Evolutionary conservation across 2,329 filamentous ascomycete genomes (phyloP).

Genomic region (Clonostachys rosea): DNA sequence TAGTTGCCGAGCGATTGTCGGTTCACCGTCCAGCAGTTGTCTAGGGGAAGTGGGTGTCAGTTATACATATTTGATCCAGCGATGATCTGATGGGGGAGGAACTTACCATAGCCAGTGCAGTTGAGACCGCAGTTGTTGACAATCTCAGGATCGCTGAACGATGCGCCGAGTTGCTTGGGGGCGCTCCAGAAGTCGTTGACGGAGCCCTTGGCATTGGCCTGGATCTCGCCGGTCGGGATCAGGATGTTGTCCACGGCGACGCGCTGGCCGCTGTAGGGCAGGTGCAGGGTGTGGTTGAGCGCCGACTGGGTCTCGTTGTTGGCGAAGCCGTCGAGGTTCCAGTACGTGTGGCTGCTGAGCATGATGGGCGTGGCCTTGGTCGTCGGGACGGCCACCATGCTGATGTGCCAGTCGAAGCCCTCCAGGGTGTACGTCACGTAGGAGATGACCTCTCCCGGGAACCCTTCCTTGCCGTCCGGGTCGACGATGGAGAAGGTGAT

Average conservation of each 20-base stretch:
- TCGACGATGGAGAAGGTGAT: slow-evolving; percentile 76
- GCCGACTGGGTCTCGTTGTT: slow-evolving; percentile 63
- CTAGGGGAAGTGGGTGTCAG: slow-evolving; percentile 19
- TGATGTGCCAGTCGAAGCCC: slow-evolving; percentile 65
- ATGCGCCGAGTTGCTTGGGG: slow-evolving; percentile 74
- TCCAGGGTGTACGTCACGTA: slow-evolving; percentile 70
- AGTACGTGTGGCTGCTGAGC: slow-evolving; percentile 72
- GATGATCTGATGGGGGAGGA: background rate
- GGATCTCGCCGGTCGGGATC: slow-evolving; percentile 71
- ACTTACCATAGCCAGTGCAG: slow-evolving; percentile 67
- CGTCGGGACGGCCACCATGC: slow-evolving; percentile 65
- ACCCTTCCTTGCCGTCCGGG: slow-evolving; percentile 68
- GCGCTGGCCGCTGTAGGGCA: slow-evolving; percentile 69
- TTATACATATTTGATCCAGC: no score
- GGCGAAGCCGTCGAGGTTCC: slow-evolving; percentile 77
- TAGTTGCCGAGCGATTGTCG: slow-evolving; percentile 48
- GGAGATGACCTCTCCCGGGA: slow-evolving; percentile 72
- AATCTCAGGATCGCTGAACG: slow-evolving; percentile 58
- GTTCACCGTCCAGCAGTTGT: slow-evolving; percentile 67
- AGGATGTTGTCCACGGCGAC: slow-evolving; percentile 66
- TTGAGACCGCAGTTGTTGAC: slow-evolving; percentile 71
- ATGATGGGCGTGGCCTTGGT: slow-evolving; percentile 80
- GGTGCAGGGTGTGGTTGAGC: slow-evolving; percentile 67
- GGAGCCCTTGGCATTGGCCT: slow-evolving; percentile 60
- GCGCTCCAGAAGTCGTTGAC: slow-evolving; percentile 80